phyloP scores from a whole-genome alignment of 129 eudicot genomes.

The Solidago caesia region DNA sequence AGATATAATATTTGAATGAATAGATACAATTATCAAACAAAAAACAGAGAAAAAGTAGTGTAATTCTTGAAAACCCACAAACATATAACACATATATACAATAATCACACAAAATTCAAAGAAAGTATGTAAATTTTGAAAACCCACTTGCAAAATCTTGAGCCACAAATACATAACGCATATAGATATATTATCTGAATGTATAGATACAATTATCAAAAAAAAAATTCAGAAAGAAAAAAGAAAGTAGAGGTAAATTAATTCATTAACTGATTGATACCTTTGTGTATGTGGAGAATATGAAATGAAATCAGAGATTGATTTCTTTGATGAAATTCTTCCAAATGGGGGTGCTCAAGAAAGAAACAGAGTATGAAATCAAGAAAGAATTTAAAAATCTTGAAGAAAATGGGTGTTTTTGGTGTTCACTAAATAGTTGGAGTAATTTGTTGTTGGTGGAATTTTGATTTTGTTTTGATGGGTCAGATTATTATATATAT shows the following conservation, averaged over 20 bases:
- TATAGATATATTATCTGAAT: not conserved
- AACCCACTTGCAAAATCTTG: slow-evolving; percentile 36
- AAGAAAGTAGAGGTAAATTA: no score
- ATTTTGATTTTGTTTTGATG: slow-evolving; percentile 23
- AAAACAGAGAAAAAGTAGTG: not conserved
- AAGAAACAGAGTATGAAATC: slow-evolving; percentile 1
- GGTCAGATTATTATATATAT: no score
- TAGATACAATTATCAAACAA: not conserved
- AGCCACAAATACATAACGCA: not conserved
- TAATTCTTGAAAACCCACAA: no score
- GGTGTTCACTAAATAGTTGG: not conserved
- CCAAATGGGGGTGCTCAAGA: no score
- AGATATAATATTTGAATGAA: no score
- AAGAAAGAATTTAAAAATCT: not conserved
- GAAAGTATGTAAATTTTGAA: not conserved
- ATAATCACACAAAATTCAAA: not conserved
- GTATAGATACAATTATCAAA: not conserved
- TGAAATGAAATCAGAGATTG: slow-evolving; percentile 37
- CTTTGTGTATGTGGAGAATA: slow-evolving; percentile 13
- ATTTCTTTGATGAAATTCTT: slow-evolving; percentile 21
- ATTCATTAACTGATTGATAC: no score
- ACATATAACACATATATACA: no score
- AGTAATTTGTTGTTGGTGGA: slow-evolving; percentile 15
- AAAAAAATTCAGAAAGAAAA: not conserved
- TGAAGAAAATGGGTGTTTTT: slow-evolving; percentile 4